These are phyloP conservation scores for Berberis thunbergii DNA, from an alignment of 164 flowering plant genomes.

Conservation along the genomic window DNA sequence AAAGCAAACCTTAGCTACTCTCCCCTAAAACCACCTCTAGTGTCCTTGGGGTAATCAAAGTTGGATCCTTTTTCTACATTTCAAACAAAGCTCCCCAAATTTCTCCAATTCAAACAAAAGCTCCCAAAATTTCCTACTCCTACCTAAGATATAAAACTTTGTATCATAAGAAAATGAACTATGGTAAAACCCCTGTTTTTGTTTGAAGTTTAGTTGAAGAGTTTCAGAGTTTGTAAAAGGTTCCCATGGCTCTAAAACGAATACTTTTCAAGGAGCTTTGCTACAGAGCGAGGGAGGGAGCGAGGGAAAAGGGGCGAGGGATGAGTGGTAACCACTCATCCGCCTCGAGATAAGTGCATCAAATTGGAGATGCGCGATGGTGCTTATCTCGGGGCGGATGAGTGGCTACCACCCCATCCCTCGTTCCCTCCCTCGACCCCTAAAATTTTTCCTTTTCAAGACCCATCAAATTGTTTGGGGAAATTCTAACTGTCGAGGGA, in stretches of 20 bases:
- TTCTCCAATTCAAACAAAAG: slow-evolving; percentile 2
- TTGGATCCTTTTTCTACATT: slow-evolving; percentile 42
- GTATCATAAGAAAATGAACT: slow-evolving; percentile 57
- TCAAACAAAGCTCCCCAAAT: slow-evolving; percentile 54
- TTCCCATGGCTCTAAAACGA: slow-evolving; percentile 61
- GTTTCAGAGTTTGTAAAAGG: slow-evolving; percentile 56
- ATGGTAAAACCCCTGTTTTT: slow-evolving; percentile 55
- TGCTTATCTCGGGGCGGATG: too few relatives aligned
- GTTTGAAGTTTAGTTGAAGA: slow-evolving; percentile 35
- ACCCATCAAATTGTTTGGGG: slow-evolving; percentile 63
- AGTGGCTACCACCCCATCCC: too few relatives aligned
- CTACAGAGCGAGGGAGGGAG: too few relatives aligned
- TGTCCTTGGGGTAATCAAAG: slow-evolving; percentile 51
- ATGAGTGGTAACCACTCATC: too few relatives aligned
- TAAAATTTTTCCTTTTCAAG: too few relatives aligned
- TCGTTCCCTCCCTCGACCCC: too few relatives aligned
- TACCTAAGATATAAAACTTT: slow-evolving; percentile 68
- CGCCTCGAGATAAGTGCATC: too few relatives aligned
- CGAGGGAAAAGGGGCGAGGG: too few relatives aligned
- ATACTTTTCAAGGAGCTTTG: too few relatives aligned
- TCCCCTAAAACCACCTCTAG: too few relatives aligned
- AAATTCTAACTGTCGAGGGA: slow-evolving; percentile 28
- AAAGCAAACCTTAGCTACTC: too few relatives aligned
- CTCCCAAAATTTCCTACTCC: slow-evolving; percentile 36
- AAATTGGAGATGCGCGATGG: too few relatives aligned